These are phyloP conservation scores for Trichoderma polysporum DNA, from an alignment of 2,329 filamentous ascomycete genomes.

Conservation along the genomic window DNA sequence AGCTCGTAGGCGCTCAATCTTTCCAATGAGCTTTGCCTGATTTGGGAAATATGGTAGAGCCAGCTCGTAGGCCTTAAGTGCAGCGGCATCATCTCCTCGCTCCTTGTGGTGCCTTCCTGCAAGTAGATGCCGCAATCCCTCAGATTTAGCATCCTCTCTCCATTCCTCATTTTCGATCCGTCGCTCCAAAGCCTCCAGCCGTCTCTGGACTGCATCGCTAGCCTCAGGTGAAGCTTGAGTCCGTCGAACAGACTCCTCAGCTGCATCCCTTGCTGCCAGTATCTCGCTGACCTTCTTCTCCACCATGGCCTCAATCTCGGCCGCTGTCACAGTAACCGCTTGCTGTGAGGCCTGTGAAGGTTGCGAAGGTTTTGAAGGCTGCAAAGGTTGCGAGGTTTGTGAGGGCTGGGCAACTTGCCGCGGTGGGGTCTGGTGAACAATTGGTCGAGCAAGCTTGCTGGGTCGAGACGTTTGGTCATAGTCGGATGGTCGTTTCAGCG, in stretches of 20 bases:
- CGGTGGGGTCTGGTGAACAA: slow-evolving; percentile 24
- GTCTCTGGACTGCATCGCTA: slow-evolving; percentile 74
- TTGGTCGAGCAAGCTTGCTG: slow-evolving; percentile 47
- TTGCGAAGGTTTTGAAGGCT: neutral
- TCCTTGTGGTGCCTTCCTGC: slow-evolving; percentile 91
- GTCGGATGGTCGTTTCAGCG: slow-evolving; percentile 46
- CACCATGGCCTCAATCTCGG: slow-evolving; percentile 85
- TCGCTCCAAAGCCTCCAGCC: slow-evolving; percentile 80
- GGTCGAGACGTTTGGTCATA: slow-evolving; percentile 43
- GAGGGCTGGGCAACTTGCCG: neutral
- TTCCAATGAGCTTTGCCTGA: slow-evolving; percentile 72
- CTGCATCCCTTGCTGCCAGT: slow-evolving; percentile 67
- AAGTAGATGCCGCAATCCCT: slow-evolving; percentile 82
- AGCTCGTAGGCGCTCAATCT: slow-evolving; percentile 63
- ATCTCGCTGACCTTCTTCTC: slow-evolving; percentile 90
- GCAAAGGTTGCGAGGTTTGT: slow-evolving; percentile 27
- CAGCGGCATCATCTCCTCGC: slow-evolving; percentile 72
- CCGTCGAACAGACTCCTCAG: slow-evolving; percentile 38
- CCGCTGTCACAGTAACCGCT: slow-evolving; percentile 58
- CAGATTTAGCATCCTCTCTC: slow-evolving; percentile 69
- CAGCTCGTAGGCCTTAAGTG: slow-evolving; percentile 81
- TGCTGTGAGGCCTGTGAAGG: slow-evolving; percentile 29
- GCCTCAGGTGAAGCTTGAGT: slow-evolving; percentile 49
- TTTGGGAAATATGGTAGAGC: slow-evolving; percentile 83
- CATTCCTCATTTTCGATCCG: slow-evolving; percentile 68